Evolutionary conservation across 441 rosid species (phyloP), one percentile per base, ranked within the genome.

Genomic region (Brassica hybrid): DNA sequence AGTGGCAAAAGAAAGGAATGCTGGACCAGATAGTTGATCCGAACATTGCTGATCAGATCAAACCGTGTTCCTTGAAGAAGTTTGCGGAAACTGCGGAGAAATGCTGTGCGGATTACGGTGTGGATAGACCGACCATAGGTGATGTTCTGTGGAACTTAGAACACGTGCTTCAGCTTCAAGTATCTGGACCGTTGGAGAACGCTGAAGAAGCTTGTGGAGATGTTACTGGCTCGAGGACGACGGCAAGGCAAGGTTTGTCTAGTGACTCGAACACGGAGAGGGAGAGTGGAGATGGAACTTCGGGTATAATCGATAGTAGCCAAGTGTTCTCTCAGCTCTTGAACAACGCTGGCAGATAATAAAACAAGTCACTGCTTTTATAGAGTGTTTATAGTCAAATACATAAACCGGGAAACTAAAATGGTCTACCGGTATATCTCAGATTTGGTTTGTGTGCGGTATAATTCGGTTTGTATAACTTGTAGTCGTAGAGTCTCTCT

Each of bases 81-180:
- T 90, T 56, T n/a, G 97, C 92, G 0, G 98, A 94, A 69, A 92
- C 97, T 0, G 98, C 94, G 0, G 97, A 94, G 87, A 94, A 92
- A 85, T 94, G 97, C 72, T 87, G 93, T 75, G 97, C 96, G 0
- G 98, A 94, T 19, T 94, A 94, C 9, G 97, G 98, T 1, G 91
- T 94, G 4, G 97, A 94, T 76, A 88, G 98, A 80, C 98, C 98
- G 0, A 84, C 85, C 2, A 92, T 94, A 84, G 98, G 98, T 4
- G 98, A 92, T 81, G 97, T 94, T 56, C 59, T 94, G 30, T 94
- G 98, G 98, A 94, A 92, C 70, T 85, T 94, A 76, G 98, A 94
- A 73, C 79, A 83, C 57, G 86, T 83, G 8, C 90, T 89, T 64
- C 94, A 88, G 85, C 88, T 90, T 79, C 97, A 92, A 69, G 92